Base-by-base conservation (phyloP, 495 filamentous ascomycete species). In the Pseudevernia furfuracea region DNA sequence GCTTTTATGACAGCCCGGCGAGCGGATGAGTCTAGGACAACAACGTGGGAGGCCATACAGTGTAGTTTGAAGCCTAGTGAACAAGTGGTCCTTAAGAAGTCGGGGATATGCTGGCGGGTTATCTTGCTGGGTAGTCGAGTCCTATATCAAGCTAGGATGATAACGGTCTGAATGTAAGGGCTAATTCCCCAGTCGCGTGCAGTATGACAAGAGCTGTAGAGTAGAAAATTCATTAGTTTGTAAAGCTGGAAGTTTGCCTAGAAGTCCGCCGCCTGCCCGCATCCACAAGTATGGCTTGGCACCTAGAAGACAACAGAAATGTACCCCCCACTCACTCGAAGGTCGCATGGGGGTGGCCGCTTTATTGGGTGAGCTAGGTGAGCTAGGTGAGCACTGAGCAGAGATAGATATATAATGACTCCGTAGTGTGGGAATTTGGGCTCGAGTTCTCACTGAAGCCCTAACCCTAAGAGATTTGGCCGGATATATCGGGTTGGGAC, bases 41-140 rank as follows among this genome's bases (percentile, higher is more conserved):
- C 86, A 63, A 98, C 89, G 73, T 94, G 89, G 41, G 93, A 88
- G 65, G 90, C 86, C 90, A 96, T 96, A 67, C 65, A 78, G 60
- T 12, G 21, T 44, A 25, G 19, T 4, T 56, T 37, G 44, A 12
- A 37, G 41, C 19, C 21, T 21, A 4, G 52, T 46, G 39, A 37
- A 36, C 34, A 36, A 36, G 34, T 36, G 34, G 34, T 36, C 34
- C 34, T 36, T 36, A n/a, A 58, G n/a, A 41, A 17, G 28, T 43
- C 2, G 41, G 17, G 41, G 14, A 19, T 19, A 15, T 43, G 41
- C 41, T 43, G 41, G 41, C 41, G 17, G 41, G 0, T 43, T 43
- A 43, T 43, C 14, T 17, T 43, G 11, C 34, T 36, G 34, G 8
- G 34, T 36, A 36, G 34, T 36, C 4, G 34, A 36, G 8, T 3